phyloP scores from a whole-genome alignment of 495 filamentous ascomycete genomes.

The Lophium mytilinum region DNA sequence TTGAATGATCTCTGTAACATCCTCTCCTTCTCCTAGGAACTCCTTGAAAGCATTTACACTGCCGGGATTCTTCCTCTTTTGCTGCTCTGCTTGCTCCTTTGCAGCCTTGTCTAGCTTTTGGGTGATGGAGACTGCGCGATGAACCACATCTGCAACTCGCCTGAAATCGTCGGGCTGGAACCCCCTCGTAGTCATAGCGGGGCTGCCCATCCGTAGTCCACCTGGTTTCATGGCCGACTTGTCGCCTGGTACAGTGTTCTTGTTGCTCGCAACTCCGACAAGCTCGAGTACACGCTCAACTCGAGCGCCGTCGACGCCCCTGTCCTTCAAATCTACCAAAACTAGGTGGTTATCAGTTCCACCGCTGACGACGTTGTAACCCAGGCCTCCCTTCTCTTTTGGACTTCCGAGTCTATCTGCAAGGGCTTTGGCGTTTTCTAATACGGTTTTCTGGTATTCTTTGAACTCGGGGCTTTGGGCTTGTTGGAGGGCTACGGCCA shows the following conservation, averaged over 20 bases:
- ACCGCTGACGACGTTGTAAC: constrained; percentile 88
- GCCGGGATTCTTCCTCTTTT: constrained; percentile 68
- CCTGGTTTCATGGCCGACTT: constrained; percentile 92
- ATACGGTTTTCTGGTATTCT: constrained; percentile 86
- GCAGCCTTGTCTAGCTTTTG: constrained; percentile 75
- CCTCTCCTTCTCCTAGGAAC: constrained; percentile 72
- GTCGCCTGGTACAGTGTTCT: constrained; percentile 97
- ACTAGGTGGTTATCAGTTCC: constrained; percentile 99
- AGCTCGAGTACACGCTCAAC: constrained; percentile 95
- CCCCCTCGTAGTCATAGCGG: constrained; percentile 95
- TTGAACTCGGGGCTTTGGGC: constrained; percentile 89
- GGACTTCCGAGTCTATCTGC: constrained; percentile 55
- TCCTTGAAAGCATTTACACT: constrained; percentile 81
- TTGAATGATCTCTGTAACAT: constrained; percentile 75
- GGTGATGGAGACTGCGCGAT: constrained; percentile 79
- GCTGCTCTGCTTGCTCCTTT: constrained; percentile 63
- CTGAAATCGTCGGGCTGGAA: constrained; percentile 81
- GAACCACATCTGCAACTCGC: constrained; percentile 87
- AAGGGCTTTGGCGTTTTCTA: constrained; percentile 85
- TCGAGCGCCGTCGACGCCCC: constrained; percentile 82
- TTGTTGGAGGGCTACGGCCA: constrained; percentile 95
- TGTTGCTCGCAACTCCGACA: constrained; percentile 98
- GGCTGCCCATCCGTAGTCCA: constrained; percentile 91
- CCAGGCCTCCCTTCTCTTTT: constrained; percentile 53
- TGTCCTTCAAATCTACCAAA: constrained; percentile 76